phyloP scores from a whole-genome alignment of 78 protist species.

The Chrysochromulina tobinii region DNA sequence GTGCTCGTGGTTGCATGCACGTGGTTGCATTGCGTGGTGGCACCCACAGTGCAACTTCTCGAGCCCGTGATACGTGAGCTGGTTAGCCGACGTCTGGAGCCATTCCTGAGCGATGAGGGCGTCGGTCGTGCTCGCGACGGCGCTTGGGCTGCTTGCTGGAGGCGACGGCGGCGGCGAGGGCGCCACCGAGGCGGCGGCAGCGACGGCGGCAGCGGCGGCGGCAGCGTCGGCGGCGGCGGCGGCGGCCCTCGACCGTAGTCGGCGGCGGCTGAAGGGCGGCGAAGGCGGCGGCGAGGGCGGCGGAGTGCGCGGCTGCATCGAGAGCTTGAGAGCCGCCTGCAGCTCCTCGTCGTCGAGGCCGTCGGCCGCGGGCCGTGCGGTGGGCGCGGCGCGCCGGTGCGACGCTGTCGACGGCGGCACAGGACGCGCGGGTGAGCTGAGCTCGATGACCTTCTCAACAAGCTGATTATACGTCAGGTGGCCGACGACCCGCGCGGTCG shows the following conservation, averaged over 20 bases:
- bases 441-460: neutral
- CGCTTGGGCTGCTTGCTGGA: neutral
- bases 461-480: neutral
- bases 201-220: neutral
- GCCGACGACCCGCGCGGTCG: neutral
- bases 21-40: too few relatives aligned
- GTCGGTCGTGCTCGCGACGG: neutral
- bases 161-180: neutral
- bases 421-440: neutral
- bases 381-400: neutral
- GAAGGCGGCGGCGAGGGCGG: neutral
- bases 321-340: neutral
- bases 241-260: neutral
- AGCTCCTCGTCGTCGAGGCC: neutral
- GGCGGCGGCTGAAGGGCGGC: neutral
- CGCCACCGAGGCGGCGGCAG: neutral
- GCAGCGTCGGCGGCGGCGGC: neutral
- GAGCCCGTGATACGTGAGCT: conserved; percentile 12
- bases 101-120: neutral
- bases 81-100: neutral
- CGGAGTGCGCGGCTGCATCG: too few relatives aligned
- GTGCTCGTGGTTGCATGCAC: neutral
- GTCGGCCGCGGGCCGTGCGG: neutral
- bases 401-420: neutral
- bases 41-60: neutral